Evolutionary conservation across 2,329 filamentous ascomycete genomes (phyloP), one percentile per base, ranked within the genome.

Genomic region (Monosporascus sp.): DNA sequence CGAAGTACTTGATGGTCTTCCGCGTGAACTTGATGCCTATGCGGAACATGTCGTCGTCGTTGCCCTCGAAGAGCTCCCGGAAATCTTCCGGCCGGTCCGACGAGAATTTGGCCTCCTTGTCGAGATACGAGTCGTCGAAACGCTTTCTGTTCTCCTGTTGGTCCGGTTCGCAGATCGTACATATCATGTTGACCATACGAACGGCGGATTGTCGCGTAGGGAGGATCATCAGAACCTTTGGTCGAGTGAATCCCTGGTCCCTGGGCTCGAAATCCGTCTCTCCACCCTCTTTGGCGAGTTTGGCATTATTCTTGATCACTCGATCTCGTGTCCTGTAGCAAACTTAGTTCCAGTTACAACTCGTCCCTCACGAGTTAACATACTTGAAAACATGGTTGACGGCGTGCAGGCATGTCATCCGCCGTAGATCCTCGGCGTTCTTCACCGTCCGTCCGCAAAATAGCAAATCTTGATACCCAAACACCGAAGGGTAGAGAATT

Each of bases 21-120:
- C 94, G 84, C 0, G 94, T 97, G 68, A 99, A 95, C 71, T 97
- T 99, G 66, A 99, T 72, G n/a, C 93, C 94, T 2, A 97, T 76
- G 3, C 93, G 85, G 74, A 97, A 99, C 82, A 95, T 94, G 72
- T 99, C 94, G 67, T 97, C 94, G 67, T 96, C 90, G 67, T 97
- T 97, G 54, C 94, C 94, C 56, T 87, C 87, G 65, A 99, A 99
- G 0, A 97, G 79, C 52, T 96, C 89, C 24, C 82, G 79, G 71
- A 96, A 97, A 68, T 97, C 94, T 3, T 86, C 87, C 0, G 94
- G 87, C 65, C 90, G 90, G 65, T 89, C 84, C 8, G 81, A 75
- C 25, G 85, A 83, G 60, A 90, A 87, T 39, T 82, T 83, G 54
- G 85, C 80, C 22, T 88, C 82, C 39, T 83, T 81, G 27, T 86